Evolutionary conservation across 129 eudicot genomes (phyloP), one percentile per base, ranked within the genome.

Genomic region (Ambrosia artemisiifolia): DNA sequence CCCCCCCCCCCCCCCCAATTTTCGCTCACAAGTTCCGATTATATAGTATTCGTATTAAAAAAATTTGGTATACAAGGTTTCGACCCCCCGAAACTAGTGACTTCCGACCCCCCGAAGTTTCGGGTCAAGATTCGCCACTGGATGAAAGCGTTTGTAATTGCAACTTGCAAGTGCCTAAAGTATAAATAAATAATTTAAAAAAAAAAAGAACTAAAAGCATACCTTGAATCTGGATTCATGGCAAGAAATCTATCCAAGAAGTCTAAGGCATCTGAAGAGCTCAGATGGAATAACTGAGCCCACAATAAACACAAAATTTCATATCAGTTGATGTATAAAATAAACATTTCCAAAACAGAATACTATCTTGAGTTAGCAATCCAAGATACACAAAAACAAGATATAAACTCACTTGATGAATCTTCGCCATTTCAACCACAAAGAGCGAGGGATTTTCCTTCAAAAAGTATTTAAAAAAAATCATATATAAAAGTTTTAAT

Each of bases 211-310:
- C 14, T 32, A 60, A 60, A 32, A 32, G 12, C 36, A 67, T 87
- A 93, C 98, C 96, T 90, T 53, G 80, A 28, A 70, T 90, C 88
- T 6, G 98, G 98, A 63, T 85, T 86, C 98, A 93, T 93, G 44
- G 90, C 78, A 75, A 93, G 88, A 83, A 89, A 93, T 55, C 24
- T 84, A 75, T 87, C 95, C 85, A 93, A 79, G 72, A 93, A 90
- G 30, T 84, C 92, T 64, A 90, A 74, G 62, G 98, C 98, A 57
- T 93, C 98, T 65, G 80, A 54, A 50, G 81, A 79, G 67, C 83
- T 93, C 74, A 93, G 50, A 84, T 73, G 96, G 65, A 50, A 84
- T 63, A 75, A 50, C 98, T 93, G 92, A 64, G 42, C 78, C 49
- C 20, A 70, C 33, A 51, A 67, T 28, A 46, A 46, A 63, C 50